These are phyloP conservation scores for Benincasa hispida DNA, from an alignment of 306 rosid species.

Conservation along the genomic window DNA sequence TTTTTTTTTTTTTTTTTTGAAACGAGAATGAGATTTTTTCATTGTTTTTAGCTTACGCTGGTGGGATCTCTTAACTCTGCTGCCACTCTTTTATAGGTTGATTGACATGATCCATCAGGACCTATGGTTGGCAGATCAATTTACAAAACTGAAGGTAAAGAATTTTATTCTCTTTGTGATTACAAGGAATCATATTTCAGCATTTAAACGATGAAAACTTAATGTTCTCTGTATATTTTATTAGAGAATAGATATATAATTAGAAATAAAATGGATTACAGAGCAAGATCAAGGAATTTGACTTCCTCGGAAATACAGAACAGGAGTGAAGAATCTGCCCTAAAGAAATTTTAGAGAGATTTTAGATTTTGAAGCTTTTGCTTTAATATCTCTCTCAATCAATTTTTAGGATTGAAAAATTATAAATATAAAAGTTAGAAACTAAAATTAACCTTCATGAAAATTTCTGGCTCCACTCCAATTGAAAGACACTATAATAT, in stretches of 20 bases:
- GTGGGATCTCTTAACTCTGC: neutral
- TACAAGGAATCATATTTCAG: neutral
- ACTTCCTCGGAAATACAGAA: neutral
- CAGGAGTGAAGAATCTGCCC: neutral
- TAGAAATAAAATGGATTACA: neutral
- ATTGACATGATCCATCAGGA: slow-evolving; percentile 82
- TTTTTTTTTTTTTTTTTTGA: too few relatives aligned
- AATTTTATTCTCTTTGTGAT: slow-evolving; percentile 8
- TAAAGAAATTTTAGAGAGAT: neutral
- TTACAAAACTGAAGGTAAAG: slow-evolving; percentile 69
- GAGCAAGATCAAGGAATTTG: neutral
- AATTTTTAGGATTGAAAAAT: neutral
- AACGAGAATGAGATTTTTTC: too few relatives aligned
- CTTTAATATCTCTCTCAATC: neutral
- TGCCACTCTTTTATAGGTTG: slow-evolving; percentile 43
- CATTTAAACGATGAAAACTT: neutral
- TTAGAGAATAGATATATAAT: neutral
- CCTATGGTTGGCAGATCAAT: slow-evolving; percentile 76
- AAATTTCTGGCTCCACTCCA: neutral
- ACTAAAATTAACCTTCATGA: neutral
- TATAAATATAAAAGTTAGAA: neutral
- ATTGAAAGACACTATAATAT: neutral
- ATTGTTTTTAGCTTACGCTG: neutral
- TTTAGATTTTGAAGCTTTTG: neutral
- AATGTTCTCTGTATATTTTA: neutral